These are phyloP conservation scores for Fusarium sp. DNA, from an alignment of 2,329 filamentous ascomycete species.

Conservation along the genomic window DNA sequence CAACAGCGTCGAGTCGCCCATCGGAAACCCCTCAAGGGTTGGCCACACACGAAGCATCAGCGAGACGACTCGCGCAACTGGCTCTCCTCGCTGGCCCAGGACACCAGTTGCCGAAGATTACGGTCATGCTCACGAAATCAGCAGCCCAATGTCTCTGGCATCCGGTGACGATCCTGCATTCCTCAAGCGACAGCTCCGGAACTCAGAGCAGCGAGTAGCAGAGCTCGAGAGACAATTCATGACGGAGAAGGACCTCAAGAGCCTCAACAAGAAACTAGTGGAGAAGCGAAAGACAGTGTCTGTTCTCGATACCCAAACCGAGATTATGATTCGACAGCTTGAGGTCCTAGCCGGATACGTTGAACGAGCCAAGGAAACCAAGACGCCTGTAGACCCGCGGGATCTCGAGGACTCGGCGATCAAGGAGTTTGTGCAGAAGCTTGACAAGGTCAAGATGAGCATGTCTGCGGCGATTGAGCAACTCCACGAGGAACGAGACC, in stretches of 20 bases:
- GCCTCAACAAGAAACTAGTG: slow-evolving; percentile 83
- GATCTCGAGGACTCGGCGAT: slow-evolving; percentile 89
- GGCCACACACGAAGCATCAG: slow-evolving; percentile 69
- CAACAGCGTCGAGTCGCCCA: slow-evolving; percentile 72
- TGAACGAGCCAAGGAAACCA: slow-evolving; percentile 82
- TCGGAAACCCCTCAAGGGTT: slow-evolving; percentile 52
- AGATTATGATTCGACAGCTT: slow-evolving; percentile 92
- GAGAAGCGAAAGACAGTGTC: slow-evolving; percentile 97
- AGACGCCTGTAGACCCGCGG: slow-evolving; percentile 78
- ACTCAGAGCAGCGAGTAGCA: slow-evolving; percentile 82
- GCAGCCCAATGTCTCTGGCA: slow-evolving; percentile 72
- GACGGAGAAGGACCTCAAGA: slow-evolving; percentile 70
- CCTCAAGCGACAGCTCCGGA: slow-evolving; percentile 77
- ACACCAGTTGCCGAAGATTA: slow-evolving; percentile 68
- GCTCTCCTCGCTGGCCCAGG: slow-evolving; percentile 74
- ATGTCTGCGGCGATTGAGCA: slow-evolving; percentile 67
- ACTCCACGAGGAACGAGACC: slow-evolving; percentile 75
- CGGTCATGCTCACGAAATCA: slow-evolving; percentile 65
- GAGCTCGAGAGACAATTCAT: slow-evolving; percentile 84
- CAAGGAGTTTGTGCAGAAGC: slow-evolving; percentile 83
- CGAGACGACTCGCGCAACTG: slow-evolving; percentile 69
- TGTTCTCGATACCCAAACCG: slow-evolving; percentile 89
- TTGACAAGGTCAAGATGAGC: slow-evolving; percentile 66
- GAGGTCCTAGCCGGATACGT: slow-evolving; percentile 90
- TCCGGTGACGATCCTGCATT: slow-evolving; percentile 71